These are phyloP conservation scores for Auxenochlorella protothecoides DNA, from an alignment of 139 green algal genomes.

Conservation along the genomic window DNA sequence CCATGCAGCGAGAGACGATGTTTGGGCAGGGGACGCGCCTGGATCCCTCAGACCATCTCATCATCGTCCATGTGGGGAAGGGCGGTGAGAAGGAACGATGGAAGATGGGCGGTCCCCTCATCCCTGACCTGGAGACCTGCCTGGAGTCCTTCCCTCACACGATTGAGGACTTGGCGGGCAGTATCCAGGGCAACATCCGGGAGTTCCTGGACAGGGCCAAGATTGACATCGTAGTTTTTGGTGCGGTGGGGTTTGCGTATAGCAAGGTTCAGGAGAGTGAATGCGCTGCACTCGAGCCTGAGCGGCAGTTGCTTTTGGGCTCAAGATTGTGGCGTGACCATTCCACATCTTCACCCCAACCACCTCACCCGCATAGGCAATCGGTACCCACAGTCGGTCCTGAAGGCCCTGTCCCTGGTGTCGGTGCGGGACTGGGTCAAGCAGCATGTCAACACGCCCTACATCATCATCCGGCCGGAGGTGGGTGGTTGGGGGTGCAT, in stretches of 20 bases:
- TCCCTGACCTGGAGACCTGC: slow-evolving; percentile 17
- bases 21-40: background rate
- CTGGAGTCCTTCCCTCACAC: slow-evolving; percentile 9
- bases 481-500: background rate
- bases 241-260: too few relatives aligned
- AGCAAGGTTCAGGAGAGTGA: too few relatives aligned
- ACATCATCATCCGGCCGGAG: slow-evolving; percentile 19
- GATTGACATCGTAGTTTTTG: too few relatives aligned
- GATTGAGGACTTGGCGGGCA: slow-evolving; percentile 25
- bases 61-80: slow-evolving; percentile 29
- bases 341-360: too few relatives aligned
- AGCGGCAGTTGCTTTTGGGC: background rate
- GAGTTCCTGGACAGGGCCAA: background rate
- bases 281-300: too few relatives aligned
- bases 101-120: slow-evolving; percentile 20
- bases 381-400: too few relatives aligned
- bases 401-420: too few relatives aligned
- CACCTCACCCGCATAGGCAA: too few relatives aligned
- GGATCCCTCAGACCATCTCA: slow-evolving; percentile 23
- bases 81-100: slow-evolving; percentile 12
- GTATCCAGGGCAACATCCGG: slow-evolving; percentile 15
- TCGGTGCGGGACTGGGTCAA: slow-evolving; percentile 20
- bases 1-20: too few relatives aligned
- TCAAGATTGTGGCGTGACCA: background rate
- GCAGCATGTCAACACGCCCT: slow-evolving; percentile 14